A percentile compares a stretch with the other conserved stretches of the same genome.
Evolutionary conservation across 1,284 basidiomycete genomes (phyloP).

Genomic region (Taiwanofungus camphoratus): DNA sequence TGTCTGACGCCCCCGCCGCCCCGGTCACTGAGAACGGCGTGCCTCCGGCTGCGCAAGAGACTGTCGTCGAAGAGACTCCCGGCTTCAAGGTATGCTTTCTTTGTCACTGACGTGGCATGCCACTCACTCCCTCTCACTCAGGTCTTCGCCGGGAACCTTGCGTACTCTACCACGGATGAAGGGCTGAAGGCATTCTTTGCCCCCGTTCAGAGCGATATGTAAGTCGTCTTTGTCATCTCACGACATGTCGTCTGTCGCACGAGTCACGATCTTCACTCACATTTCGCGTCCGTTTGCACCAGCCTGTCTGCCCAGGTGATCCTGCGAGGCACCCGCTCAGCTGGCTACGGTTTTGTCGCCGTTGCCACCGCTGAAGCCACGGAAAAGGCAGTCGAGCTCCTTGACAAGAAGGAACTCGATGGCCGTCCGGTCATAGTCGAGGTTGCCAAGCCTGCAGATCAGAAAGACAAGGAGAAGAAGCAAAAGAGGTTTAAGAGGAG

Average conservation of each 20-base stretch:
- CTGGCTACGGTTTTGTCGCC: slow-evolving; percentile 90
- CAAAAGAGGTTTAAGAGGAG: slow-evolving; percentile 72
- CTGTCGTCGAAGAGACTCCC: slow-evolving; percentile 58
- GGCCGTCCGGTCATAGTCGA: slow-evolving; percentile 85
- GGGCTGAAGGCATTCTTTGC: slow-evolving; percentile 86
- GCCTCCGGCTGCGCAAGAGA: slow-evolving; percentile 67
- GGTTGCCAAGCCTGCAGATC: slow-evolving; percentile 82
- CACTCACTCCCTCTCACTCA: slow-evolving; percentile 28
- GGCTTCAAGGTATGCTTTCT: slow-evolving; percentile 61
- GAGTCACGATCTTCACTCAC: slow-evolving; percentile 10
- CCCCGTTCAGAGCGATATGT: slow-evolving; percentile 78
- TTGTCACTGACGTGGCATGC: slow-evolving; percentile 26
- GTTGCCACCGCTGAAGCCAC: slow-evolving; percentile 77
- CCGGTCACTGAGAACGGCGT: slow-evolving; percentile 72
- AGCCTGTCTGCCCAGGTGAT: slow-evolving; percentile 62
- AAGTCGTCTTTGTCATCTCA: slow-evolving; percentile 35
- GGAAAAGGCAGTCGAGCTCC: slow-evolving; percentile 78
- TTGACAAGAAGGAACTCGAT: slow-evolving; percentile 85
- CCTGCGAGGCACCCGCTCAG: slow-evolving; percentile 72
- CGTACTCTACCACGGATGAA: slow-evolving; percentile 84
- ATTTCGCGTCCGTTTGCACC: slow-evolving; percentile 12
- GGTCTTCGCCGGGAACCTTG: slow-evolving; percentile 87
- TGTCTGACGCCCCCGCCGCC: slow-evolving; percentile 85
- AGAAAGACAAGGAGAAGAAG: slow-evolving; percentile 79
- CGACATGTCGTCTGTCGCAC: slow-evolving; percentile 33